These are phyloP conservation scores for Xenosphaeropsis pyriputrescens DNA, from an alignment of 2,329 filamentous ascomycete species.

Conservation along the genomic window DNA sequence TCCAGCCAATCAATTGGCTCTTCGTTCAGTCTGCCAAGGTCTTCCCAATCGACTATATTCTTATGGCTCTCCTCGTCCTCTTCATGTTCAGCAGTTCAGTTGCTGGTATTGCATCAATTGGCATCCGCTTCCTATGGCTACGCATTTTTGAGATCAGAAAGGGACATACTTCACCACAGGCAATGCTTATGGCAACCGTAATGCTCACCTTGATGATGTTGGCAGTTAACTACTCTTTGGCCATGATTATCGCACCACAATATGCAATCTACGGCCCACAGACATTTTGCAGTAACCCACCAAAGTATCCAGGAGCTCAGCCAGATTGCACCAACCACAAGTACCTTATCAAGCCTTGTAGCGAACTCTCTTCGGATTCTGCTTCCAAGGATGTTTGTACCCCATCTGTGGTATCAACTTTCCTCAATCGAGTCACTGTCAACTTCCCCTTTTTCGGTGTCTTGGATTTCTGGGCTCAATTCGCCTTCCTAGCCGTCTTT, in stretches of 20 bases:
- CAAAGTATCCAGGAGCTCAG: conserved; percentile 43
- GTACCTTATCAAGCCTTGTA: conserved; percentile 67
- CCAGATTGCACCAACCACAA: conserved; percentile 62
- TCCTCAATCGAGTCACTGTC: conserved; percentile 81
- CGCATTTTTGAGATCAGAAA: conserved; percentile 82
- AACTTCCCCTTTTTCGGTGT: conserved; percentile 94
- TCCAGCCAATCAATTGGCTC: conserved; percentile 89
- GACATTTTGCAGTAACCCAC: conserved; percentile 72
- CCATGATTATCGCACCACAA: conserved; percentile 89
- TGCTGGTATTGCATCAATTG: conserved; percentile 70
- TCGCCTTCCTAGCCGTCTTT: conserved; percentile 76
- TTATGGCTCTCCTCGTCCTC: conserved; percentile 73
- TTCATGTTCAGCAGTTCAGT: conserved; percentile 84
- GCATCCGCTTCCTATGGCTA: conserved; percentile 94
- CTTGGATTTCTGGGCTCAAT: conserved; percentile 93
- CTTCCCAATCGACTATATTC: conserved; percentile 84
- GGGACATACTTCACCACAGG: conserved; percentile 81
- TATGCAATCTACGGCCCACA: conserved; percentile 92
- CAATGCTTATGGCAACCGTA: conserved; percentile 78
- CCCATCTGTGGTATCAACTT: conserved; percentile 78
- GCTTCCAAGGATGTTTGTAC: conserved; percentile 74
- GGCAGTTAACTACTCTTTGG: conserved; percentile 82
- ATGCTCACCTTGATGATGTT: conserved; percentile 81
- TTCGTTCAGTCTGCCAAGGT: conserved; percentile 67
- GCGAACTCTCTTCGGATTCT: conserved; percentile 57